These are phyloP conservation scores for Eucalyptus cladocalyx DNA, from an alignment of 345 rosid species.

Conservation along the genomic window DNA sequence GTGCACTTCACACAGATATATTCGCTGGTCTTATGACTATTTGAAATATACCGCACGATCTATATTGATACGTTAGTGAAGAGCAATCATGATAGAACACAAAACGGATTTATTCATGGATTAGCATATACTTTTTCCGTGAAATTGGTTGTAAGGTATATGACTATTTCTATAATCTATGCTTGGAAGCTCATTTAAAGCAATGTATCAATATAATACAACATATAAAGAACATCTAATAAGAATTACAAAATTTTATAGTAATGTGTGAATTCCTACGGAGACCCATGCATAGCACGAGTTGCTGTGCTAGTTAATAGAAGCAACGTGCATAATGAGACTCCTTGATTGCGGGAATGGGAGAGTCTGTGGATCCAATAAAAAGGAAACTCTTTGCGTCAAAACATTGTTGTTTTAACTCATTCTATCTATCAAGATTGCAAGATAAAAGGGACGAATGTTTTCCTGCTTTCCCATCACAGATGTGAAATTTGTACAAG, in stretches of 20 bases:
- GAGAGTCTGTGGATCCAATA: not conserved
- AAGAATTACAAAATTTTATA: too few species aligned
- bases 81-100: too few species aligned
- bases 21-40: not conserved
- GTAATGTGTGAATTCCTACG: not conserved
- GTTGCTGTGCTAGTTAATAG: not conserved
- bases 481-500: not conserved
- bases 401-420: not conserved
- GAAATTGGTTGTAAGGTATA: too few species aligned
- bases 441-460: not conserved
- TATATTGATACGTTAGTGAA: too few species aligned
- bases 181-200: not conserved
- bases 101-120: too few species aligned
- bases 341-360: not conserved
- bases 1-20: not conserved
- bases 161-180: too few species aligned
- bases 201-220: not conserved
- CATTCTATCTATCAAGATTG: not conserved
- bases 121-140: too few species aligned
- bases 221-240: not conserved
- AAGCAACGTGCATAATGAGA: not conserved
- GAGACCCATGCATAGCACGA: not conserved
- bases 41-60: not conserved
- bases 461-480: not conserved
- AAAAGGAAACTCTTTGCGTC: not conserved